Evolutionary conservation across 140 eudicot species (phyloP).

Genomic region (Senecio squalidus): DNA sequence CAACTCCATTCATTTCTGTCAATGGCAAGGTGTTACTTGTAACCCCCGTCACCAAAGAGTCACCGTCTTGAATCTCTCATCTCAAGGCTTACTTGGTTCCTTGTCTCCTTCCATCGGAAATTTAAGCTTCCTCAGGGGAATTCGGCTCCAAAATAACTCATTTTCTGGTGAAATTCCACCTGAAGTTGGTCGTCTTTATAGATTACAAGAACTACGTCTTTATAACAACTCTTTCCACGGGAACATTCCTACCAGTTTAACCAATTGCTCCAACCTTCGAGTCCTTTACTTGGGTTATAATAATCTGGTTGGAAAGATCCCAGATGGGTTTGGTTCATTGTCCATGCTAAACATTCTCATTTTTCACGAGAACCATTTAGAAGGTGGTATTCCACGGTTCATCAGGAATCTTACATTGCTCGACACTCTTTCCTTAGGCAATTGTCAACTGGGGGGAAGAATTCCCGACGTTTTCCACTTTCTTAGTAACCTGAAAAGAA

Average conservation of each 20-base stretch:
- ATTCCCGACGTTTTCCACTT: constrained; percentile 15
- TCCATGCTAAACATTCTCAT: constrained; percentile 1
- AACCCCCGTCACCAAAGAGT: constrained; percentile 13
- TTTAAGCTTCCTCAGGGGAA: constrained; percentile 9
- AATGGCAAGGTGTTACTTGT: constrained; percentile 17
- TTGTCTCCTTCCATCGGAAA: constrained; percentile 24
- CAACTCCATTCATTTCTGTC: constrained; percentile 9
- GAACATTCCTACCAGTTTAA: constrained; percentile 20
- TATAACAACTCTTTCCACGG: constrained; percentile 22
- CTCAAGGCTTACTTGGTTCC: constrained; percentile 13
- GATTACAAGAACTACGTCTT: constrained; percentile 10
- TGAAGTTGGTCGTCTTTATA: neutral
- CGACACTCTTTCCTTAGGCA: neutral
- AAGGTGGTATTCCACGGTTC: constrained; percentile 13
- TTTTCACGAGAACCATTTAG: neutral
- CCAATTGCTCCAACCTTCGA: constrained; percentile 21
- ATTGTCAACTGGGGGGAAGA: constrained; percentile 1
- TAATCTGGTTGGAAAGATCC: constrained; percentile 21
- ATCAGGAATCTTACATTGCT: constrained; percentile 26
- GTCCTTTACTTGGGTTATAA: constrained; percentile 12
- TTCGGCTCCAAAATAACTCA: constrained; percentile 7
- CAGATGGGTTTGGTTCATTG: constrained; percentile 1
- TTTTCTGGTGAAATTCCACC: neutral
- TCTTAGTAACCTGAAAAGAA: neutral
- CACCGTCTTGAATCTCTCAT: constrained; percentile 1